A percentile compares a stretch with the other conserved stretches of the same genome.
Evolutionary conservation across 192 early-diverging fungal genomes (phyloP).

Genomic region (Entophlyctis luteolus): DNA sequence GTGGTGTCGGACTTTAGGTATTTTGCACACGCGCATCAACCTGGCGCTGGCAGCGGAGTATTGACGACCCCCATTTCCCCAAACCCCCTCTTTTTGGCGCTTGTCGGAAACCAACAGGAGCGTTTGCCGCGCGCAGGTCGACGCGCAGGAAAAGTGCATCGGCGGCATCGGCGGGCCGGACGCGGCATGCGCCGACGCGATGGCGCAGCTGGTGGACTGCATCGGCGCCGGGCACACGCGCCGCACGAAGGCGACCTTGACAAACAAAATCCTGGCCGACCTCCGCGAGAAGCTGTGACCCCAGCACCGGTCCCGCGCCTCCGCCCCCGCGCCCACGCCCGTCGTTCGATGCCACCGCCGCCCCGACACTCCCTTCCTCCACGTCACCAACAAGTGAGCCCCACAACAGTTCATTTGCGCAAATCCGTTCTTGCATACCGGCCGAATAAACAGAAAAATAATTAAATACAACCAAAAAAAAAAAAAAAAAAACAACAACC

Average conservation of each 20-base stretch:
- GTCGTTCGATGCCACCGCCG: neutral
- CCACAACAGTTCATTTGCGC: too few relatives aligned
- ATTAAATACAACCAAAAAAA: too few relatives aligned
- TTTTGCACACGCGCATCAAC: neutral
- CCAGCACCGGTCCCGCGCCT: too few relatives aligned
- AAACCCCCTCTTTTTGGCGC: neutral
- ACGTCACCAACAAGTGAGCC: too few relatives aligned
- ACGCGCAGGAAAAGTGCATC: conserved; percentile 14
- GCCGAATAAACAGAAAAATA: too few relatives aligned
- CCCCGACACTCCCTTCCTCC: neutral
- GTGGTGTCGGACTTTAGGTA: conserved; percentile 14
- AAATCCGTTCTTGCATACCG: too few relatives aligned
- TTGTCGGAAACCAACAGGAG: neutral
- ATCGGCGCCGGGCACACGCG: conserved; percentile 6
- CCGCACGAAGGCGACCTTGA: neutral
- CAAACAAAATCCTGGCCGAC: too few relatives aligned
- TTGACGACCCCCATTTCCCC: too few relatives aligned
- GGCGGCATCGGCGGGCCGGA: neutral
- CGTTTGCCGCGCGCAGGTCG: conserved; percentile 3
- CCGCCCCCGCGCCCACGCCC: too few relatives aligned
- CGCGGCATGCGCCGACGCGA: conserved; percentile 3
- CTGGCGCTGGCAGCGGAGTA: neutral
- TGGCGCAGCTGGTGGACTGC: conserved; percentile 9
- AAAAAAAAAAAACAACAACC: too few relatives aligned
- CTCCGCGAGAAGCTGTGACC: too few relatives aligned